Conservation (phyloP, 495 filamentous ascomycete genomes). For the Aspergillus egyptiacus region DNA sequence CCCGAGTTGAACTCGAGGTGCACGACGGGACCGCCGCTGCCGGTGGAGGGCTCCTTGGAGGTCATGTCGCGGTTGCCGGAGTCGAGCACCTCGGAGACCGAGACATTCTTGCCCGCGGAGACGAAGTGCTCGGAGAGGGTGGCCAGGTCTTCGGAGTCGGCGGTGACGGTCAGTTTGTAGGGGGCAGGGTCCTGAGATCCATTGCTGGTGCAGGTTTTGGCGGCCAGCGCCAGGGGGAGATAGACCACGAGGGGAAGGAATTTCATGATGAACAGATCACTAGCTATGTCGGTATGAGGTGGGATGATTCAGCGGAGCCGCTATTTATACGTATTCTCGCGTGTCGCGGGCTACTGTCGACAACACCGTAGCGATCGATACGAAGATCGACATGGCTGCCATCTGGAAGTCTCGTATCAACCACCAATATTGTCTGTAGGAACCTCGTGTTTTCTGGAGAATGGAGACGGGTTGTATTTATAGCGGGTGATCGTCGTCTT, state of each 20-base stretch:
- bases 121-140: conserved; percentile 16
- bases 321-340: not conserved
- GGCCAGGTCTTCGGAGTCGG: not conserved
- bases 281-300: too few relatives aligned
- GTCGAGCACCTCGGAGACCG: conserved; percentile 28
- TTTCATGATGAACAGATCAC: not conserved
- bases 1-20: conserved; percentile 28
- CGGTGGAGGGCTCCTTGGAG: not conserved
- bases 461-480: not conserved
- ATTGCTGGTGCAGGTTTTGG: not conserved
- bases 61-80: conserved; percentile 32
- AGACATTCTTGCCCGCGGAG: conserved; percentile 19
- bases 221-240: not conserved
- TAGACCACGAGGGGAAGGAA: not conserved
- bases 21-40: conserved; percentile 17
- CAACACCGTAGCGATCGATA: too few relatives aligned
- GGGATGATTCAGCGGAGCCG: not conserved
- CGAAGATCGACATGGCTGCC: not conserved
- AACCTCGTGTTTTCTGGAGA: not conserved
- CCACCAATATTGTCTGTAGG: not conserved
- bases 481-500: not conserved
- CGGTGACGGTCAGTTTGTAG: not conserved
- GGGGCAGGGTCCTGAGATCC: not conserved
- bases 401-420: not conserved
- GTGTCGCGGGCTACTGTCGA: too few relatives aligned